These are phyloP conservation scores for Ogataea paradorogensis DNA, from an alignment of 805 yeast species.

Conservation along the genomic window DNA sequence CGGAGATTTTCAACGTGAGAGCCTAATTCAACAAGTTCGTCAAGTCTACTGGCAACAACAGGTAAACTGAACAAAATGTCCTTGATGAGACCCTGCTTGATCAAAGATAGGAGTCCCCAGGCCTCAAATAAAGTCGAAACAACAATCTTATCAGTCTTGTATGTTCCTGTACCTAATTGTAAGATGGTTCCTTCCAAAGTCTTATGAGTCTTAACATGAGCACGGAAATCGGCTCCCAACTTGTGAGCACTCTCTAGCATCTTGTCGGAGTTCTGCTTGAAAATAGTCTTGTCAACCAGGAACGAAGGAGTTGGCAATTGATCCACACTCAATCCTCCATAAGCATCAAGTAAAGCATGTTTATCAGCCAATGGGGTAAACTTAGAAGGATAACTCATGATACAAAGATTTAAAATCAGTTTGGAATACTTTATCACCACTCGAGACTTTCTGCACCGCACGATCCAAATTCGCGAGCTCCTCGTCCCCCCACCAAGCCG, in stretches of 20 bases:
- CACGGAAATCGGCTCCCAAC: constrained; percentile 49
- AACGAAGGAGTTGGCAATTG: constrained; percentile 58
- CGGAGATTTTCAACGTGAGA: constrained; percentile 43
- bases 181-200: constrained; percentile 54
- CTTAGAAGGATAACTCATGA: constrained; percentile 19
- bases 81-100: constrained; percentile 32
- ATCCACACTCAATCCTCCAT: constrained; percentile 41
- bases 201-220: constrained; percentile 77
- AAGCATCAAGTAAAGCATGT: constrained; percentile 22
- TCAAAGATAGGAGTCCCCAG: constrained; percentile 41
- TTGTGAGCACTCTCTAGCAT: constrained; percentile 47
- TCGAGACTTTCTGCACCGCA: neutral
- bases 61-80: constrained; percentile 63
- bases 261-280: constrained; percentile 42
- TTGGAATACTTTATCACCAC: too few relatives aligned
- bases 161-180: constrained; percentile 49
- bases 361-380: constrained; percentile 26
- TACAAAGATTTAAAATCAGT: neutral
- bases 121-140: constrained; percentile 73
- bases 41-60: constrained; percentile 45
- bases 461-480: neutral
- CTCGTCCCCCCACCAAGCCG: neutral
- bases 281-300: constrained; percentile 41
- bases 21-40: constrained; percentile 45
- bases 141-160: constrained; percentile 48